Evolutionary conservation across 2,329 filamentous ascomycete species (phyloP).

Genomic region (Chlorencoelia australis): DNA sequence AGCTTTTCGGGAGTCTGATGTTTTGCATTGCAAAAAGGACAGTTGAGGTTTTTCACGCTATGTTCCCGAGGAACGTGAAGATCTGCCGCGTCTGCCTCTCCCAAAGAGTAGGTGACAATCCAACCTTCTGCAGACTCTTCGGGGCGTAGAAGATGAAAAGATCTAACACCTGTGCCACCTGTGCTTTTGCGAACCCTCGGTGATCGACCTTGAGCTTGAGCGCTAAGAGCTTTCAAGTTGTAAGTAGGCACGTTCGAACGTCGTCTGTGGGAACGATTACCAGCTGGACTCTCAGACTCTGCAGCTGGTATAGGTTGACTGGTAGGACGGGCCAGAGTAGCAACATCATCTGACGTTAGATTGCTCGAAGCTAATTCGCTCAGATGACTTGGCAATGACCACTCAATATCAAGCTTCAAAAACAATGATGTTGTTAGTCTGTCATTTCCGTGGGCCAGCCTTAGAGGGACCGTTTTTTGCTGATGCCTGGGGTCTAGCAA

Average conservation of each 20-base stretch:
- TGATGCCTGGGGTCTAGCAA: too few relatives aligned
- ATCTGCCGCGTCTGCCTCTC: constrained; percentile 15
- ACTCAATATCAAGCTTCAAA: constrained; percentile 14
- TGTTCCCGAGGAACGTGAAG: constrained; percentile 15
- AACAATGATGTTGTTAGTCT: constrained; percentile 5
- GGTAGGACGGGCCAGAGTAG: too few relatives aligned
- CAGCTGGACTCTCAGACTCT: constrained; percentile 10
- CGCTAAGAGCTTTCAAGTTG: constrained; percentile 49
- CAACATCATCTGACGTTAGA: not conserved
- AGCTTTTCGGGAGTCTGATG: constrained; percentile 14
- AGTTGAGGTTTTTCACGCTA: constrained; percentile 15
- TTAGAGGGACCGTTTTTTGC: too few relatives aligned
- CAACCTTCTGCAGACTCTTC: constrained; percentile 16
- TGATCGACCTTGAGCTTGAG: constrained; percentile 45
- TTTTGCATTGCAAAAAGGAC: constrained; percentile 18
- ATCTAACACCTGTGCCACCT: constrained; percentile 12
- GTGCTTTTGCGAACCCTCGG: constrained; percentile 32
- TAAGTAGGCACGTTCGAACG: constrained; percentile 32
- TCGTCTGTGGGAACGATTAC: constrained; percentile 15
- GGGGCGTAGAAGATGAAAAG: too few relatives aligned
- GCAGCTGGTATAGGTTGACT: not conserved
- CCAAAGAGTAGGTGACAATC: constrained; percentile 19
- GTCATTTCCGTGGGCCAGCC: constrained; percentile 2
- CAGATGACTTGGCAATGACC: constrained; percentile 16
- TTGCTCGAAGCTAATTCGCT: constrained; percentile 1